Conservation (phyloP, 2,329 filamentous ascomycete genomes). For the Hymenoscyphus salicellus region DNA sequence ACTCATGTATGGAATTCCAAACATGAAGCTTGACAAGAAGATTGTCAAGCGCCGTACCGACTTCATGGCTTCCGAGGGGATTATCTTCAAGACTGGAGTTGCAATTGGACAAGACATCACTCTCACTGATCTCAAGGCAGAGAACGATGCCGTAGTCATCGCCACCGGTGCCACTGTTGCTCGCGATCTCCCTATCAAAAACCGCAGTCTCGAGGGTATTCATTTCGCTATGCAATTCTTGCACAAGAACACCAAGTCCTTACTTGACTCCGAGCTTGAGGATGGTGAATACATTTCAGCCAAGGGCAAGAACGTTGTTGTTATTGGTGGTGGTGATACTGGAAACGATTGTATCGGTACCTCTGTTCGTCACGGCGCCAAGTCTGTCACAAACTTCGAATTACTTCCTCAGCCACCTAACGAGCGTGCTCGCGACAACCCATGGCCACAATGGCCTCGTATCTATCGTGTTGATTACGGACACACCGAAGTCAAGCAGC, state of each 20-base stretch:
- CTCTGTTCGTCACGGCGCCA: conserved; percentile 90
- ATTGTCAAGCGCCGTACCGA: conserved; percentile 93
- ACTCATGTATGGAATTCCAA: conserved; percentile 97
- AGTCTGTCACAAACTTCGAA: conserved; percentile 96
- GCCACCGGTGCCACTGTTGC: conserved; percentile 91
- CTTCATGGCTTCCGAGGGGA: conserved; percentile 87
- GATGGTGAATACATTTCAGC: conserved; percentile 89
- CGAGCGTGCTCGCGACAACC: conserved; percentile 89
- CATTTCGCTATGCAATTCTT: conserved; percentile 98
- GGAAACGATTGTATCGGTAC: conserved; percentile 98
- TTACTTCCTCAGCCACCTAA: conserved; percentile 87
- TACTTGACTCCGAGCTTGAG: conserved; percentile 83
- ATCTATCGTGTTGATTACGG: conserved; percentile 99
- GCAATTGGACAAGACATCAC: conserved; percentile 71
- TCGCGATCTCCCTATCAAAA: conserved; percentile 86
- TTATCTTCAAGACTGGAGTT: conserved; percentile 76
- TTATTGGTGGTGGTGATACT: conserved; percentile 96
- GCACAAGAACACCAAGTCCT: conserved; percentile 95
- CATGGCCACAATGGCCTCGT: conserved; percentile 97
- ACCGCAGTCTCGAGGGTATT: conserved; percentile 82
- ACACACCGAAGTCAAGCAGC: conserved; percentile 90
- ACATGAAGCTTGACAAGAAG: conserved; percentile 99
- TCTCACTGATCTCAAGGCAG: conserved; percentile 67
- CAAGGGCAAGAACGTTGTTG: conserved; percentile 92
- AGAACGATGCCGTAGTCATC: conserved; percentile 82